These are phyloP conservation scores for Paramecium biaurelia DNA, from an alignment of 73 alveolate genomes.

Conservation along the genomic window DNA sequence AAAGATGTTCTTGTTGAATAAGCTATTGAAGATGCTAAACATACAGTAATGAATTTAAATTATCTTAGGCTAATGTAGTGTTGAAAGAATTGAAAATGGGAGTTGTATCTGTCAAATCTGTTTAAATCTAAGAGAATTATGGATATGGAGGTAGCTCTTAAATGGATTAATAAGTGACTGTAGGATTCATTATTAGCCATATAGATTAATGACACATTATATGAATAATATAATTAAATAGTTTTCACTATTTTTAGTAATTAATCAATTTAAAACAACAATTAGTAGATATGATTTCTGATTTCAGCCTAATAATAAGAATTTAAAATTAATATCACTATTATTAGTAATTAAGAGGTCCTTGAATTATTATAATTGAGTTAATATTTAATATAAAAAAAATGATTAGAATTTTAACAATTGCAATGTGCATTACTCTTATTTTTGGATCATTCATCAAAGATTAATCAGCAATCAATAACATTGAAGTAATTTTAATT, in stretches of 20 bases:
- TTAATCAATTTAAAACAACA: neutral
- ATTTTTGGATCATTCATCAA: neutral
- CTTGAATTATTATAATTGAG: neutral
- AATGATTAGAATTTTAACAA: neutral
- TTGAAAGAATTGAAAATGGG: conserved; percentile 7
- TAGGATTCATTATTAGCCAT: neutral
- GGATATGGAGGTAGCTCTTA: neutral
- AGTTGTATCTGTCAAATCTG: neutral
- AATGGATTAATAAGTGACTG: neutral
- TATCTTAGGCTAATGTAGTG: neutral
- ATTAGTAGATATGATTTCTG: neutral
- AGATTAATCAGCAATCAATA: neutral
- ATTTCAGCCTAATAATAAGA: neutral
- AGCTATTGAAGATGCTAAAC: conserved; percentile 39
- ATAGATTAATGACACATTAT: neutral
- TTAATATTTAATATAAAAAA: neutral
- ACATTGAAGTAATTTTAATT: neutral
- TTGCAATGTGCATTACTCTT: neutral
- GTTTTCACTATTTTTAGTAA: conserved; percentile 1
- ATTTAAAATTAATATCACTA: neutral
- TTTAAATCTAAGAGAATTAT: neutral
- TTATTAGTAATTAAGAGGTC: neutral
- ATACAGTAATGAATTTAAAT: neutral
- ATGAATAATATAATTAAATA: neutral
- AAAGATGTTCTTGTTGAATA: neutral